These are phyloP conservation scores for Talaromyces amestolkiae DNA, from an alignment of 2,329 filamentous ascomycete species.

Conservation along the genomic window DNA sequence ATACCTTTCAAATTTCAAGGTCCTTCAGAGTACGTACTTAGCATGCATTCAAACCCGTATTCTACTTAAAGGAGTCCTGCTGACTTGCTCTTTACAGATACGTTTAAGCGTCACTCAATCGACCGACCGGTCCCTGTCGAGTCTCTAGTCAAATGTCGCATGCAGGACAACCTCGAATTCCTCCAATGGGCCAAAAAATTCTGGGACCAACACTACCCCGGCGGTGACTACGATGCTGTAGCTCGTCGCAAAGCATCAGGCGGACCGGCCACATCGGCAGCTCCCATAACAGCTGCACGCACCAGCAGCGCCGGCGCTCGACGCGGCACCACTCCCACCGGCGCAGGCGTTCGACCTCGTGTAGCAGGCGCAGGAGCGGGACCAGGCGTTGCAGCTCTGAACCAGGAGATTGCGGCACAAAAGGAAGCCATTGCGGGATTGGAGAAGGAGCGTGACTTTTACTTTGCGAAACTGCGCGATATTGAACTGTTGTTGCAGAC, in stretches of 20 bases:
- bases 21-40: slow-evolving; percentile 80
- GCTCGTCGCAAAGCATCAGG: slow-evolving; percentile 75
- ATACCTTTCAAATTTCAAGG: slow-evolving; percentile 97
- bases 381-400: slow-evolving; percentile 67
- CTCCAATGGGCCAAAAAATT: slow-evolving; percentile 94
- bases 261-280: slow-evolving; percentile 48
- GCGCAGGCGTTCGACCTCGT: slow-evolving; percentile 47
- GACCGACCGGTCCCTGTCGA: slow-evolving; percentile 89
- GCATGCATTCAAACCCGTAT: background rate
- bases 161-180: slow-evolving; percentile 99
- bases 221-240: slow-evolving; percentile 93
- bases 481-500: slow-evolving; percentile 94
- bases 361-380: slow-evolving; percentile 54
- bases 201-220: slow-evolving; percentile 98
- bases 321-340: slow-evolving; percentile 63
- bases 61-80: background rate
- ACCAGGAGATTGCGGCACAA: slow-evolving; percentile 80
- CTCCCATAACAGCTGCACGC: slow-evolving; percentile 44
- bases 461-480: slow-evolving; percentile 97
- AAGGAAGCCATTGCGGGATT: slow-evolving; percentile 95
- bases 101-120: slow-evolving; percentile 80
- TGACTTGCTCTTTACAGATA: slow-evolving; percentile 49
- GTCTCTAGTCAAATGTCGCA: slow-evolving; percentile 92
- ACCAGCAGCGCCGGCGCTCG: slow-evolving; percentile 51
- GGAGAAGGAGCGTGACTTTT: slow-evolving; percentile 96